phyloP scores from a whole-genome alignment of 371 early-diverging fungal genomes.

The Syncephalastrum racemosum region DNA sequence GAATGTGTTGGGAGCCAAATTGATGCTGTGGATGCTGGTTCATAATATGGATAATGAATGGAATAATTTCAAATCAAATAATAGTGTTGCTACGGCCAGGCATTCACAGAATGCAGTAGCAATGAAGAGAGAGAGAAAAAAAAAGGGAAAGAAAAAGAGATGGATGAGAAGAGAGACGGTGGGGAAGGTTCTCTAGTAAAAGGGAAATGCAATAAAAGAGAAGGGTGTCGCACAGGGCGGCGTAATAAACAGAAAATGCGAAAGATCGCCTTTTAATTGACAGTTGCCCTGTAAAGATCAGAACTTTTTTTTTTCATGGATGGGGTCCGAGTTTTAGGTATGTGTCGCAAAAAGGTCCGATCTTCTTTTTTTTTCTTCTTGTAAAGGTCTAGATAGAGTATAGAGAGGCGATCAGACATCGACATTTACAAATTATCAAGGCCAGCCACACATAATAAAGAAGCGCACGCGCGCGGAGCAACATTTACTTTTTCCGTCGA shows the following conservation, averaged over 20 bases:
- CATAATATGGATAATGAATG: constrained; percentile 8
- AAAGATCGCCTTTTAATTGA: constrained; percentile 14
- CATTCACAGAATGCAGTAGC: constrained; percentile 18
- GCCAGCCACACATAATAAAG: constrained; percentile 1
- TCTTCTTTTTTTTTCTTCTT: constrained; percentile 9
- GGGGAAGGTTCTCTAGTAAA: not conserved
- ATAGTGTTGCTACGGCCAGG: not conserved
- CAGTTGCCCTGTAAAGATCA: constrained; percentile 15
- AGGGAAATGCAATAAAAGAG: constrained; percentile 6
- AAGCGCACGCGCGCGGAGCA: not conserved
- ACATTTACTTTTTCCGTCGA: too few species aligned
- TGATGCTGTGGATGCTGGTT: constrained; percentile 9
- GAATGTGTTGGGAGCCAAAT: constrained; percentile 11
- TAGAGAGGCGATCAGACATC: too few species aligned
- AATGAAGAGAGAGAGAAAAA: constrained; percentile 6
- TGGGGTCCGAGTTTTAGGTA: too few species aligned
- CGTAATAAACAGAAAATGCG: constrained; percentile 19
- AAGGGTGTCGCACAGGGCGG: constrained; percentile 20
- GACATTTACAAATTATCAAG: too few species aligned
- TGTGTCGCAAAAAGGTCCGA: constrained; percentile 4
- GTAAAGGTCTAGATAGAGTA: not conserved
- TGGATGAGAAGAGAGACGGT: not conserved
- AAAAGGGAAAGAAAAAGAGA: too few species aligned
- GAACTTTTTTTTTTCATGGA: constrained; percentile 7
- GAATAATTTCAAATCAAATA: not conserved